These are phyloP conservation scores for Trichaptum fuscoviolaceum DNA, from an alignment of 768 basidiomycete genomes.

Conservation along the genomic window DNA sequence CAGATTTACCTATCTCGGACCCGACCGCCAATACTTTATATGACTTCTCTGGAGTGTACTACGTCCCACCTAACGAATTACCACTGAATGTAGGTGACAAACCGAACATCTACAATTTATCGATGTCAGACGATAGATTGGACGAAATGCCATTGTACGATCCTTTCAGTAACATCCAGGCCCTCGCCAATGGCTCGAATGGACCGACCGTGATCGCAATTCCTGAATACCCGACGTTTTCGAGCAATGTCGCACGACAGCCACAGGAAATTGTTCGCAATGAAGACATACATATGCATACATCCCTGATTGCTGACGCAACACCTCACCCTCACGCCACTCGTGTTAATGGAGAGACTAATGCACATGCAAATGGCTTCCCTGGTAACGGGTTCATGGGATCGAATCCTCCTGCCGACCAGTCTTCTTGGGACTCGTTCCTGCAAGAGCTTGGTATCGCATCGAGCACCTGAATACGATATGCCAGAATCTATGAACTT, in stretches of 20 bases:
- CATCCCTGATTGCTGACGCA: not conserved
- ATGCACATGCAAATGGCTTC: not conserved
- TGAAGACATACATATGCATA: not conserved
- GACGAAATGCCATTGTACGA: not conserved
- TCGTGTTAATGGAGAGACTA: not conserved
- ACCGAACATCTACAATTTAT: not conserved
- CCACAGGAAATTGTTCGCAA: not conserved
- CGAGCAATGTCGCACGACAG: not conserved
- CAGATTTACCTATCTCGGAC: not conserved
- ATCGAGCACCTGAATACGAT: not conserved
- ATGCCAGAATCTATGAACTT: not conserved
- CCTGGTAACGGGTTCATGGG: not conserved
- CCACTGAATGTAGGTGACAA: not conserved
- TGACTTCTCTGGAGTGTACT: not conserved
- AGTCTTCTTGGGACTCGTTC: constrained; percentile 1
- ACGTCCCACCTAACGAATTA: not conserved
- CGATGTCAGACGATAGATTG: not conserved
- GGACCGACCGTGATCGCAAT: not conserved
- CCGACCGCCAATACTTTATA: not conserved
- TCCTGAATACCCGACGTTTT: not conserved
- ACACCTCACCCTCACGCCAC: not conserved
- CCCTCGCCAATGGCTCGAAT: not conserved
- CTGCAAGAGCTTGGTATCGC: constrained; percentile 5
- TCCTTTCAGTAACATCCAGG: not conserved
- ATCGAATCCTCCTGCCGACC: not conserved